Evolutionary conservation across 768 basidiomycete species (phyloP).

Genomic region (Exidia glandulosa): DNA sequence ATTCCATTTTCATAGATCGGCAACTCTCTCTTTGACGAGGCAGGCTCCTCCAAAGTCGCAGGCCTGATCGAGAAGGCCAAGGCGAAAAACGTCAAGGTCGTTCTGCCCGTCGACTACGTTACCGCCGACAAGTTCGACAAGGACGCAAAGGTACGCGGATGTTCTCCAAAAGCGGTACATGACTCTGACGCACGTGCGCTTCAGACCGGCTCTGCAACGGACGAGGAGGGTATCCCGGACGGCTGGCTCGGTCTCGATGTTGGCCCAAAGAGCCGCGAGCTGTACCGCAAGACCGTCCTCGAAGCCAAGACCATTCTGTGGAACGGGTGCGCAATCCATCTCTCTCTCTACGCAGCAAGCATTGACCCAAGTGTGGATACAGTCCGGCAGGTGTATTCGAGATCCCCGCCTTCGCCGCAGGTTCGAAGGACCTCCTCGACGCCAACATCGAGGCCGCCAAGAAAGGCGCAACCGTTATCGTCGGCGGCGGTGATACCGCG

Average conservation of each 20-base stretch:
- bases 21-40: conserved; percentile 83
- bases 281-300: conserved; percentile 70
- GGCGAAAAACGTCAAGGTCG: conserved; percentile 82
- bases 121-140: conserved; percentile 94
- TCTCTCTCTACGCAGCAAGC: conserved; percentile 20
- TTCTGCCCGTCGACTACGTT: conserved; percentile 91
- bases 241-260: conserved; percentile 94
- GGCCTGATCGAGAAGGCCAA: conserved; percentile 84
- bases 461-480: conserved; percentile 83
- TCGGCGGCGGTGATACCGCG: conserved; percentile 95
- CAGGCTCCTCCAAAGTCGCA: conserved; percentile 78
- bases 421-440: conserved; percentile 74
- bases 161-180: background rate
- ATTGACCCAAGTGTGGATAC: conserved; percentile 44
- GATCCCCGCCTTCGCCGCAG: conserved; percentile 80
- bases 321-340: too few species aligned
- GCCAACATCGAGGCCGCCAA: conserved; percentile 79
- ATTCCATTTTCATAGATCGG: conserved; percentile 55
- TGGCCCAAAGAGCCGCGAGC: conserved; percentile 70
- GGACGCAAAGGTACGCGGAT: conserved; percentile 59
- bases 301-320: conserved; percentile 93
- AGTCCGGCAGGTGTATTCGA: conserved; percentile 98
- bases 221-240: conserved; percentile 77
- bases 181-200: conserved; percentile 1
- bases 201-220: conserved; percentile 67